Conservation (phyloP, 2,329 filamentous ascomycete genomes). For the Polychaeton citri region DNA sequence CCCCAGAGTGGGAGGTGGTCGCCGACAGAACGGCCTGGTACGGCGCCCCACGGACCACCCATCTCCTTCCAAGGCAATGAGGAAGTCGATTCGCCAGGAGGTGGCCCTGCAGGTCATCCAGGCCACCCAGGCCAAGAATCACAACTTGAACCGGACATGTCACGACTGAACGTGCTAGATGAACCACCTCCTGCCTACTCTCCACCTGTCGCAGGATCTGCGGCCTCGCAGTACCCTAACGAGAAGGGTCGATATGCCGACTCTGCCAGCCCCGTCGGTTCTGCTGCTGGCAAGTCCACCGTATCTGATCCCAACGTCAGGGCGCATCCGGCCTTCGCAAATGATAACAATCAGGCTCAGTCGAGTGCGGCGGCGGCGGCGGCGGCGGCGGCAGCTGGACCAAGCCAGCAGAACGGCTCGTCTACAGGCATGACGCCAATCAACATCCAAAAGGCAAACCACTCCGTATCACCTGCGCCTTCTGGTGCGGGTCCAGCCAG, state of each 20-base stretch:
- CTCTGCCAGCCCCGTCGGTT: conserved; percentile 17
- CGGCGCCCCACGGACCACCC: conserved; percentile 76
- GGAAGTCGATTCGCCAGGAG: conserved; percentile 39
- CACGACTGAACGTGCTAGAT: conserved; percentile 64
- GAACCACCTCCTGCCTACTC: conserved; percentile 94
- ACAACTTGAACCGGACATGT: conserved; percentile 74
- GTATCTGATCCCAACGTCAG: conserved; percentile 29
- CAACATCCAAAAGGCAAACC: conserved; percentile 24
- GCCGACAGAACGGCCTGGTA: conserved; percentile 78
- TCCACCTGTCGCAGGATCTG: conserved; percentile 25
- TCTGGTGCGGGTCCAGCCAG: conserved; percentile 53
- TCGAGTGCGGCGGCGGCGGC: conserved; percentile 34
- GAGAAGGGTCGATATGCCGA: conserved; percentile 55
- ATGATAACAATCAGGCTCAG: conserved; percentile 57
- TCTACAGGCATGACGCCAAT: conserved; percentile 26
- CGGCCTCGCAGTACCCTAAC: conserved; percentile 51
- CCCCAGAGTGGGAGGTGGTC: conserved; percentile 67
- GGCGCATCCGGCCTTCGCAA: conserved; percentile 81
- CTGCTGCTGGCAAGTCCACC: conserved; percentile 13
- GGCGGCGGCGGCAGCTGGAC: conserved; percentile 17
- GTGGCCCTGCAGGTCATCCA: conserved; percentile 9
- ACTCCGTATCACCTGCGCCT: conserved; percentile 22
- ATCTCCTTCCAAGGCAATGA: conserved; percentile 81
- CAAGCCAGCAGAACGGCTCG: conserved; percentile 15
- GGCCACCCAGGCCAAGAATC: conserved; percentile 27